phyloP scores from a whole-genome alignment of 192 early-diverging fungal species.

The Kappamyces sp. region DNA sequence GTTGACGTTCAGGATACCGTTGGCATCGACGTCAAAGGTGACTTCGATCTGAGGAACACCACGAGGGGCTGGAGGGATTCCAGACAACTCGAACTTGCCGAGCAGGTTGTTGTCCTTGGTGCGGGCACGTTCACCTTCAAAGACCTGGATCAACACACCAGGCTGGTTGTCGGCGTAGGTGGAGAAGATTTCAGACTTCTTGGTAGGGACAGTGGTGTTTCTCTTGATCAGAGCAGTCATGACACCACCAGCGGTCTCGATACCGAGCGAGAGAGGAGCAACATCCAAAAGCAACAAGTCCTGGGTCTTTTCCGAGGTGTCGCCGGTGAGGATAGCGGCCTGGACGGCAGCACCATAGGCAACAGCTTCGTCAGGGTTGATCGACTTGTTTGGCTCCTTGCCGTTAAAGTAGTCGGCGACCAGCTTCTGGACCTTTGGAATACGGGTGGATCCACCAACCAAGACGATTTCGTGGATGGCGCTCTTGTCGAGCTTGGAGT shows the following conservation, averaged over 20 bases:
- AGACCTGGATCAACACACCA: constrained; percentile 95
- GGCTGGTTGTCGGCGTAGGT: constrained; percentile 99
- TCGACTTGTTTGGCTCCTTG: constrained; percentile 98
- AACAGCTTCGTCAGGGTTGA: constrained; percentile 99
- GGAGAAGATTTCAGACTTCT: constrained; percentile 98
- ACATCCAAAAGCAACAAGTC: constrained; percentile 93
- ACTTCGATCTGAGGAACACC: constrained; percentile 98
- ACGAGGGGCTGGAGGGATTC: constrained; percentile 94
- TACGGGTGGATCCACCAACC: constrained; percentile 97
- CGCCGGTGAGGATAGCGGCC: constrained; percentile 93
- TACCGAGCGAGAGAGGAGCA: constrained; percentile 93
- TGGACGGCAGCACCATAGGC: constrained; percentile 98
- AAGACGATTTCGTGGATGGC: constrained; percentile 90
- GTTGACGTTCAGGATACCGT: constrained; percentile 92
- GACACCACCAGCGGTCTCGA: constrained; percentile 97
- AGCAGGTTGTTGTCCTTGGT: constrained; percentile 99
- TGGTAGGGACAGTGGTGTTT: constrained; percentile 95
- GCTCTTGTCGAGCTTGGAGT: constrained; percentile 93
- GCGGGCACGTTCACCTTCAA: constrained; percentile 93
- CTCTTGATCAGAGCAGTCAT: constrained; percentile 97
- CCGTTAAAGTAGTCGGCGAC: constrained; percentile 98
- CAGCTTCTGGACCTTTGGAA: constrained; percentile 98
- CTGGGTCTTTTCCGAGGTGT: constrained; percentile 93
- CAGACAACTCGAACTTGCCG: constrained; percentile 96
- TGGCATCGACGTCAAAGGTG: constrained; percentile 93